Percentiles rank a stretch among this genome's conserved stretches.
Evolutionary conservation across 305 asterid genomes (phyloP).

Genomic region (Fraxinus platypoda): DNA sequence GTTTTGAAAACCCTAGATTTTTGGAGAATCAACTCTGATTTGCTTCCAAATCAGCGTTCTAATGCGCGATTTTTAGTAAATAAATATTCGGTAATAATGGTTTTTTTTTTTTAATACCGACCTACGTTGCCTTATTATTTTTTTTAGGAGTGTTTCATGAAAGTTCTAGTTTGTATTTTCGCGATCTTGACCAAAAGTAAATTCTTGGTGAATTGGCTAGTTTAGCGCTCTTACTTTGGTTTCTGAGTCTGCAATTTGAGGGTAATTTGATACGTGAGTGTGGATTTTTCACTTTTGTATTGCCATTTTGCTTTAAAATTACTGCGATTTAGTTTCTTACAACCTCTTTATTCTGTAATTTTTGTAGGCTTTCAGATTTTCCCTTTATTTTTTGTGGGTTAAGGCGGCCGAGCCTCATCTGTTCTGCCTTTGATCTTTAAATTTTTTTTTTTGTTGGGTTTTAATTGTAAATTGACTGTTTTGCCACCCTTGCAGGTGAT

Average conservation of each 20-base stretch:
- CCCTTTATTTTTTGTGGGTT: not conserved
- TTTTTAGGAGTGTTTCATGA: not conserved
- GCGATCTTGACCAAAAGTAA: not conserved
- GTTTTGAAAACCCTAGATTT: not conserved
- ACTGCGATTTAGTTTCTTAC: not conserved
- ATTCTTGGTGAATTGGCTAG: not conserved
- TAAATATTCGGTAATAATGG: not conserved
- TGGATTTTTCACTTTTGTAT: not conserved
- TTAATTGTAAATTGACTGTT: not conserved
- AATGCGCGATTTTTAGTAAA: not conserved
- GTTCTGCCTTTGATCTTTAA: not conserved
- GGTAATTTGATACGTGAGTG: not conserved
- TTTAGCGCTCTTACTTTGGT: not conserved
- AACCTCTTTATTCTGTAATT: not conserved
- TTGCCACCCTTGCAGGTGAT: conserved; percentile 36
- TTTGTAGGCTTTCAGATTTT: not conserved
- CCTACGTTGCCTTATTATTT: not conserved
- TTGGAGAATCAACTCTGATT: not conserved
- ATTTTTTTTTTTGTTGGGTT: not conserved
- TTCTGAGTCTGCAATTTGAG: not conserved
- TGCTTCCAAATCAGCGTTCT: not conserved
- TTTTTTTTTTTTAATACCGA: not conserved
- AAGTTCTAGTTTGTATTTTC: not conserved
- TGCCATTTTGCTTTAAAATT: not conserved
- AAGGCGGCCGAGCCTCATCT: not conserved